These are phyloP conservation scores for Trichosporon ovoides DNA, from an alignment of 1,284 basidiomycete genomes.

Conservation along the genomic window DNA sequence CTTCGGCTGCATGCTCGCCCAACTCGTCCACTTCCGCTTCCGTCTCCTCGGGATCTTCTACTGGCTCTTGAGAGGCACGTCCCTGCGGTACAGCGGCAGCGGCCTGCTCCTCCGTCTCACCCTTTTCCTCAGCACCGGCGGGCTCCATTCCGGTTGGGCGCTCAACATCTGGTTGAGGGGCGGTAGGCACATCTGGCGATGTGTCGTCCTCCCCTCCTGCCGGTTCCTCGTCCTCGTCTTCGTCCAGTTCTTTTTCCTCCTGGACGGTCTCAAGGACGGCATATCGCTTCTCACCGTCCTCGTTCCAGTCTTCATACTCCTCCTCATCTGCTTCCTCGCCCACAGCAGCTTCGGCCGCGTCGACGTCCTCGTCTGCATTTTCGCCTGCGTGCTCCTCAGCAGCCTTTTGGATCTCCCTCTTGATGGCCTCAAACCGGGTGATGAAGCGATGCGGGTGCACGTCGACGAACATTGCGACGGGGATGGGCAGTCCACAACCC, in stretches of 20 bases:
- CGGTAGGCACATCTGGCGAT: no score
- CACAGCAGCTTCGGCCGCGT: neutral
- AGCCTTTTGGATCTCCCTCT: slow-evolving; percentile 25
- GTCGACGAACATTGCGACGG: slow-evolving; percentile 35
- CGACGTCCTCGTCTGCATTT: neutral
- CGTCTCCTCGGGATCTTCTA: neutral
- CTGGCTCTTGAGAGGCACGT: neutral
- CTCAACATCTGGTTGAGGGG: neutral
- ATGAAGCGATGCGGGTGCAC: slow-evolving; percentile 39
- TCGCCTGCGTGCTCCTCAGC: neutral
- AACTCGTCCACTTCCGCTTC: neutral
- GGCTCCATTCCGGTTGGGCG: no score
- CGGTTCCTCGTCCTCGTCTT: neutral
- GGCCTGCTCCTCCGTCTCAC: neutral
- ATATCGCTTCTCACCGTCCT: slow-evolving; percentile 3
- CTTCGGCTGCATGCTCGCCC: neutral
- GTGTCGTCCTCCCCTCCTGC: neutral
- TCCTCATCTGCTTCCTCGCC: slow-evolving; percentile 1
- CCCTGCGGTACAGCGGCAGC: neutral
- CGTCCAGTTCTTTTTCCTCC: neutral
- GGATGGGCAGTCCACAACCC: slow-evolving; percentile 37
- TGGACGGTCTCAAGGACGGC: neutral
- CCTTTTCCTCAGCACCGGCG: neutral
- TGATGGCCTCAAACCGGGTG: slow-evolving; percentile 40
- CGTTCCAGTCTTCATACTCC: slow-evolving; percentile 2